phyloP scores from a whole-genome alignment of 176 grass and related monocot species.

The Saccharum officinarum region DNA sequence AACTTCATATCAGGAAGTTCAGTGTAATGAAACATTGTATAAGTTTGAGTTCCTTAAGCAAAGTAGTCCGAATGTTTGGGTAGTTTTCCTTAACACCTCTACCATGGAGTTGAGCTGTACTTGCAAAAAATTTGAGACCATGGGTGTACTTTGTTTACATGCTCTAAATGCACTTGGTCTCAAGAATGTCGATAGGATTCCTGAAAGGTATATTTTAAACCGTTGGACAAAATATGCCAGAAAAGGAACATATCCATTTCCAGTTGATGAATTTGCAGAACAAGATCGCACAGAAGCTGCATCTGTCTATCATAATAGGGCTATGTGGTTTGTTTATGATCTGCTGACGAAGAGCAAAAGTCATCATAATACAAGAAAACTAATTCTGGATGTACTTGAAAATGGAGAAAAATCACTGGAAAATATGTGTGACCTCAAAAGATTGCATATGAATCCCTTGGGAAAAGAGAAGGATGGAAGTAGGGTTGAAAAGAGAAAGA shows the following conservation, averaged over 20 bases:
- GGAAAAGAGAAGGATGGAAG: constrained; percentile 65
- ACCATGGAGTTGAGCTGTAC: constrained; percentile 67
- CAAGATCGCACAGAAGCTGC: constrained; percentile 45
- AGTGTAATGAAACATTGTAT: constrained; percentile 53
- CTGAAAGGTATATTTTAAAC: constrained; percentile 71
- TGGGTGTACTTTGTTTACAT: constrained; percentile 76
- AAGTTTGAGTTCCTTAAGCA: constrained; percentile 80
- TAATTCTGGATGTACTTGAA: constrained; percentile 65
- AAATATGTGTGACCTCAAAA: constrained; percentile 65
- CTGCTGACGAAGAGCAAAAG: constrained; percentile 64
- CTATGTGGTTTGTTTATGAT: constrained; percentile 72
- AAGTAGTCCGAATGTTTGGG: constrained; percentile 56
- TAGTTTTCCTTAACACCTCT: constrained; percentile 66
- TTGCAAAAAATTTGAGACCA: constrained; percentile 83
- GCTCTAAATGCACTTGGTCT: constrained; percentile 73
- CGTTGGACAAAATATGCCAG: constrained; percentile 76
- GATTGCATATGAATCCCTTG: constrained; percentile 57
- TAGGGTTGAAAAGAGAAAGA: constrained; percentile 77
- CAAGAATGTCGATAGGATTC: constrained; percentile 68
- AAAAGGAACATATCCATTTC: constrained; percentile 56
- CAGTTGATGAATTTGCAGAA: constrained; percentile 42
- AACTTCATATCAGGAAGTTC: constrained; percentile 63
- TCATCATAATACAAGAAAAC: constrained; percentile 63
- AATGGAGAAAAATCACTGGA: constrained; percentile 65
- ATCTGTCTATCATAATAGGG: constrained; percentile 52